Evolutionary conservation across 495 filamentous ascomycete genomes (phyloP), one percentile per base, ranked within the genome.

Genomic region (Penicillium antarcticum): DNA sequence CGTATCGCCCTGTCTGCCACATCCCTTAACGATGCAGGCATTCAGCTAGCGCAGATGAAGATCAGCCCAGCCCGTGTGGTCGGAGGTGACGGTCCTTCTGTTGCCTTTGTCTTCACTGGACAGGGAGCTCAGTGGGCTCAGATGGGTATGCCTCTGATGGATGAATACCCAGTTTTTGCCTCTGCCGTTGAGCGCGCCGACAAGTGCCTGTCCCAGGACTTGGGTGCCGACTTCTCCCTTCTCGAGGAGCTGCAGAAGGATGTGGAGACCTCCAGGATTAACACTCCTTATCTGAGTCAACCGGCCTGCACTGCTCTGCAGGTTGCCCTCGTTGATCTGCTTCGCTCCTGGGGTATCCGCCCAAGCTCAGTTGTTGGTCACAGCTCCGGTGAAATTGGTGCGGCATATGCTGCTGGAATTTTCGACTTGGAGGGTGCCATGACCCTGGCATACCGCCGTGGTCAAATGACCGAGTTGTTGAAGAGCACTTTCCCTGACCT

Each of bases 101-200:
- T 62, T 1, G 41, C 55, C 0, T 64, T 67, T 34, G 65, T 66
- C 2, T 74, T 74, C 45, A 71, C 68, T 23, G 70, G 70, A 3
- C 72, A 75, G 50, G 72, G 72, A 4, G 72, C 72, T 9, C 72
- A 75, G 52, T 73, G 67, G 64, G 43, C 54, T n/a, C 51, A 51
- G 21, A 74, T 70, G 66, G 72, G 68, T 10, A 52, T 60, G 66
- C 59, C 59, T n/a, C 54, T 58, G 39, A 57, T 57, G 43, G 52
- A 58, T 9, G 46, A 56, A 23, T 63, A 65, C 41, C 43, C 58
- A 0, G 45, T 61, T 17, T 65, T 68, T 45, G 42, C 55, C 31
- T 31, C 60, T 23, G 51, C 58, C 1, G 52, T 68, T 14, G 37
- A 55, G 21, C 50, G 40, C 5, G 52, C 57, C 2, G 36, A 53